A percentile compares a stretch with the other conserved stretches of the same genome.
These are phyloP conservation scores for Pestalotiopsis sp. DNA, from an alignment of 2,329 filamentous ascomycete species.

Conservation along the genomic window DNA sequence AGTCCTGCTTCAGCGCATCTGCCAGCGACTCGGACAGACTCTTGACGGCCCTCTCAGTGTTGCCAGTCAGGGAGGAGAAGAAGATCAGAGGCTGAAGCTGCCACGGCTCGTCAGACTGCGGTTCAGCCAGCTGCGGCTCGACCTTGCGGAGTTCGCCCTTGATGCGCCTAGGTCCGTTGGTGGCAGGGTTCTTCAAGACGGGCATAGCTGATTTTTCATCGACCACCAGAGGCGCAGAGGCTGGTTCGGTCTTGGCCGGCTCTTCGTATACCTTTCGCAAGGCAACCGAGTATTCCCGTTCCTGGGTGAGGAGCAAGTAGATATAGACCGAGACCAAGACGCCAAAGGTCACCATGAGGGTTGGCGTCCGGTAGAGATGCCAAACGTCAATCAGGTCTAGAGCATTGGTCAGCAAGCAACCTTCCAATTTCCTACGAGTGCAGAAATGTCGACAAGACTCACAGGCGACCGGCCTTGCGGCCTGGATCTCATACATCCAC, in stretches of 20 bases:
- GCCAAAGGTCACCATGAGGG: constrained; percentile 39
- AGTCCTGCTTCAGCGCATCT: constrained; percentile 48
- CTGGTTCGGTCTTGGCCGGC: constrained; percentile 5
- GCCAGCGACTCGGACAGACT: constrained; percentile 60
- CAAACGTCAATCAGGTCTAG: constrained; percentile 40
- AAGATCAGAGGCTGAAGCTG: constrained; percentile 77
- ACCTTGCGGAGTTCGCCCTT: constrained; percentile 41
- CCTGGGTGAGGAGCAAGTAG: constrained; percentile 28
- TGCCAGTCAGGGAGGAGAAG: constrained; percentile 85
- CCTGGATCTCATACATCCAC: constrained; percentile 8
- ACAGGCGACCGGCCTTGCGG: constrained; percentile 7
- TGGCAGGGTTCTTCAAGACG: constrained; percentile 26
- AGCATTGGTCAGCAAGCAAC: not conserved
- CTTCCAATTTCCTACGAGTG: not conserved
- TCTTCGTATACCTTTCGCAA: constrained; percentile 23
- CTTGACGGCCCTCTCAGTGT: constrained; percentile 73
- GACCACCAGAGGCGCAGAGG: not conserved
- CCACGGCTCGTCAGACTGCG: constrained; percentile 31
- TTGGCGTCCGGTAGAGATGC: constrained; percentile 45
- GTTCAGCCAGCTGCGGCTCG: constrained; percentile 31
- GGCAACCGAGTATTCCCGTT: constrained; percentile 28
- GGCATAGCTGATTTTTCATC: constrained; percentile 18
- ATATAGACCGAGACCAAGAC: constrained; percentile 34
- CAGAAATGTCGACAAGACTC: not conserved
- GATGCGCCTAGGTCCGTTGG: constrained; percentile 48